Base-by-base conservation (phyloP, 305 asterid genomes). In the Plantago lanceolata region DNA sequence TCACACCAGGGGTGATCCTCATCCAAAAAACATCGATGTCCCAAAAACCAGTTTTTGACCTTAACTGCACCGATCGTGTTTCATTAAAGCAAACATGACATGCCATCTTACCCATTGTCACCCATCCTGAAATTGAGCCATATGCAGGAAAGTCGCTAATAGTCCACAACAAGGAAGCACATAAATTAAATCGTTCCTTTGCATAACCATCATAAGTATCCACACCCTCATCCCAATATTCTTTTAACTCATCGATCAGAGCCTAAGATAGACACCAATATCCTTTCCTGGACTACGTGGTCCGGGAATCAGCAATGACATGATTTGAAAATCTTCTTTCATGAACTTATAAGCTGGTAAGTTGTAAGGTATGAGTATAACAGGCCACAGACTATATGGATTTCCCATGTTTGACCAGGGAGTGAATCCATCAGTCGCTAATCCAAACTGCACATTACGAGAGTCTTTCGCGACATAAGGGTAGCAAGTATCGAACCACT, bases 321-420 rank as follows among this genome's bases (percentile, higher is more conserved):
- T 45, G 17, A 45, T 45, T 13, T 12, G 16, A 2, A 45, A 45
- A 3, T 45, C 50, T 45, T 45, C n/a, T 45, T 11, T 45, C 50
- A 45, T 45, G 18, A 13, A 45, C 18, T 45, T 13, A n/a, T 1
- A 45, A 45, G 50, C 2, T 0, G 50, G 40, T 33, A 33, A 33
- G 9, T 33, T 33, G 40, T 33, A 33, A 33, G 40, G 40, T 33
- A 33, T 33, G 3, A 45, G 50, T 45, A 45, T n/a, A 12, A 45
- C 50, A 1, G 50, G 50, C 50, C 50, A 45, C 50, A 45, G 4
- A 3, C 4, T 45, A 45, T 45, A 45, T 8, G 50, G 9, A n/a
- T 45, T 45, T 12, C 67, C 67, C 19, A 62, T 47, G n/a, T 62
- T 17, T 16, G 57, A 62, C 47, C 67, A 48, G n/a, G 57, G 67